Base-by-base conservation (phyloP, 23 red algal species). In the Agarophyton chilense region DNA sequence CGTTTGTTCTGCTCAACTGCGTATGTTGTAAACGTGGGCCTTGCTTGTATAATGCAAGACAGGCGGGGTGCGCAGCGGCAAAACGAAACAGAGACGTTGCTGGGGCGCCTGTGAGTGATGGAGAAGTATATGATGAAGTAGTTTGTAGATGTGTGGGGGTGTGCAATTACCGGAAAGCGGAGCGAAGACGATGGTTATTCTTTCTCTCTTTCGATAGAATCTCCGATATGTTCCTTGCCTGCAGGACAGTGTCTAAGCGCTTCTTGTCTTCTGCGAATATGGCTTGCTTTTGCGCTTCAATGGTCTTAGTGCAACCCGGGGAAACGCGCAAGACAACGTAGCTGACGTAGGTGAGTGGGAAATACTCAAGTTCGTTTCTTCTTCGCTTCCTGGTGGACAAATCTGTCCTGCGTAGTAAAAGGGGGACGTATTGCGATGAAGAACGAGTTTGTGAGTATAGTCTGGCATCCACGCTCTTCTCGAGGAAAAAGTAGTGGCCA, bases 401-500 rank as follows among this genome's bases (percentile, higher is more conserved):
- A 26, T 77, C 71, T 21, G 39, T 43, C 43, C 85, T 65, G 46
- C 67, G 63, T 21, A 89, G 70, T 31, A 65, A 33, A 49, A 89
- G 60, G 2, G 85, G 53, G 34, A 79, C 42, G 34, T 77, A 77
- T 18, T 89, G 67, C n/a, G 85, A 55, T 55, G 85, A 89, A 35
- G 67, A 61, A 17, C 49, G 31, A 17, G 85, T 89, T 19, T 74
- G 63, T 7, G 71, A 68, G 32, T 73, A 89, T 44, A 89, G 31
- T 41, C 66, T 89, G 17, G 49, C 85, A 35, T 89, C 85, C 50
- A 89, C 54, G 26, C 41, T 72, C 8, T 78, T 74, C 12, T 65
- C 71, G 12, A 89, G 52, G 53, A 89, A 89, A 42, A 79, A 89
- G 54, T 89, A 89, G 39, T 89, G 78, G 5, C 85, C 85, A 29